Evolutionary conservation across 176 grass and related monocot species (phyloP).

Genomic region (Carex scoparia): DNA sequence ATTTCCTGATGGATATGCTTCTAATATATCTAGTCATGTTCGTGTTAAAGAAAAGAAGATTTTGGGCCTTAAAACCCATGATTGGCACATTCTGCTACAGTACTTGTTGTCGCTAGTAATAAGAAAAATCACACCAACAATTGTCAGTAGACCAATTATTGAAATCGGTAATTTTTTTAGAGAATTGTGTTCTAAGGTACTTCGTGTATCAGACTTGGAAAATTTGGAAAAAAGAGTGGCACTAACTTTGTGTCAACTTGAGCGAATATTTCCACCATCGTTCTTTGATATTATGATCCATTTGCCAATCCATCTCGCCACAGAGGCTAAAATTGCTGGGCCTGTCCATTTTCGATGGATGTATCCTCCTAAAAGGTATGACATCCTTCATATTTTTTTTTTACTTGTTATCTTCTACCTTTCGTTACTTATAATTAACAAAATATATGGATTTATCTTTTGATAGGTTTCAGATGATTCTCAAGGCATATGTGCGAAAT

Average conservation of each 20-base stretch:
- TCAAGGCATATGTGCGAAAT: slow-evolving; percentile 29
- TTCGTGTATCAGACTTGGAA: background rate
- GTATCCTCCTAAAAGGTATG: slow-evolving; percentile 28
- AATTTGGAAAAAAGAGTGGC: background rate
- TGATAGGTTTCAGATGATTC: background rate
- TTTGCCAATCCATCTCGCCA: slow-evolving; percentile 25
- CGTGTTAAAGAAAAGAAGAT: no score
- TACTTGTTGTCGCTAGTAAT: background rate
- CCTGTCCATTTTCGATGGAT: slow-evolving; percentile 31
- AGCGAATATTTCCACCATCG: slow-evolving; percentile 4
- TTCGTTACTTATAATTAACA: background rate
- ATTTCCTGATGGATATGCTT: no score
- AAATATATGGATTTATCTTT: background rate
- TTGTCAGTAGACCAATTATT: background rate
- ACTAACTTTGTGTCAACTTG: slow-evolving; percentile 18
- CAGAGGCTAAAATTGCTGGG: slow-evolving; percentile 16
- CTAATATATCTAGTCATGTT: no score
- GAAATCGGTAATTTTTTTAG: slow-evolving; percentile 22
- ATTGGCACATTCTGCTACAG: slow-evolving; percentile 28
- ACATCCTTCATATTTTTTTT: background rate
- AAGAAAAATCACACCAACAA: background rate
- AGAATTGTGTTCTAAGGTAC: slow-evolving; percentile 12
- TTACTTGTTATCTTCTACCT: background rate
- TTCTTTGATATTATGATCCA: slow-evolving; percentile 32
- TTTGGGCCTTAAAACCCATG: slow-evolving; percentile 22